Evolutionary conservation across 2,329 filamentous ascomycete genomes (phyloP).

Genomic region (Alternaria metachromatica): DNA sequence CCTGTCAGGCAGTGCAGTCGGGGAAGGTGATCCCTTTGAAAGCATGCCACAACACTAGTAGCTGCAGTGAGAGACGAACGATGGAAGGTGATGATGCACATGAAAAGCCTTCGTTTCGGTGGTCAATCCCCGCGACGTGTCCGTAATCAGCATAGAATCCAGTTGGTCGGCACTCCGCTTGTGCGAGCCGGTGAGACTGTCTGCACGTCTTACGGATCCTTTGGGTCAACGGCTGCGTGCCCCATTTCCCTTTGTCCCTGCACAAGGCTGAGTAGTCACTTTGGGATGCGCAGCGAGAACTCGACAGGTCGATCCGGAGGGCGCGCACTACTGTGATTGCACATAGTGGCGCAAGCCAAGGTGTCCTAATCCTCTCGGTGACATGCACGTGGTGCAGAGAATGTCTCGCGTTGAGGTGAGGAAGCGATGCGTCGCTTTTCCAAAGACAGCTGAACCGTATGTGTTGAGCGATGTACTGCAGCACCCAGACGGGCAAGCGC

Average conservation of each 20-base stretch:
- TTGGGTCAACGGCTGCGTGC: slow-evolving; percentile 26
- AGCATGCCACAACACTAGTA: neutral
- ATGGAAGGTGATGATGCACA: slow-evolving; percentile 1
- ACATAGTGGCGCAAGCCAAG: slow-evolving; percentile 14
- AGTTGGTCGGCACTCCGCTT: slow-evolving; percentile 21
- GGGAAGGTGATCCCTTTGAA: neutral
- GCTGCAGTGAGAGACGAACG: neutral
- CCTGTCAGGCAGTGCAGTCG: neutral
- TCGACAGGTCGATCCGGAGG: slow-evolving; percentile 1
- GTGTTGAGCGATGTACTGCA: slow-evolving; percentile 13
- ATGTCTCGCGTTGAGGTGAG: slow-evolving; percentile 13
- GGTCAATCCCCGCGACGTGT: neutral
- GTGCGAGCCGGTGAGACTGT: slow-evolving; percentile 37
- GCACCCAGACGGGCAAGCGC: slow-evolving; percentile 5
- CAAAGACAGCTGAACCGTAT: slow-evolving; percentile 4
- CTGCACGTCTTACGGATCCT: slow-evolving; percentile 22
- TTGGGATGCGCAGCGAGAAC: neutral
- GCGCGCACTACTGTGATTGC: slow-evolving; percentile 2
- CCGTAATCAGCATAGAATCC: slow-evolving; percentile 8
- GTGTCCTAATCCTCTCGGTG: slow-evolving; percentile 12
- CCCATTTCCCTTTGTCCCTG: slow-evolving; percentile 14
- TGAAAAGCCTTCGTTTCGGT: neutral
- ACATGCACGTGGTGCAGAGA: slow-evolving; percentile 17
- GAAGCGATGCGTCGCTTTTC: slow-evolving; percentile 2
- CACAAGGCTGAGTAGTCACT: slow-evolving; percentile 13